Conservation (phyloP, 495 filamentous ascomycete species). For the Aspergillus olivimuriae region DNA sequence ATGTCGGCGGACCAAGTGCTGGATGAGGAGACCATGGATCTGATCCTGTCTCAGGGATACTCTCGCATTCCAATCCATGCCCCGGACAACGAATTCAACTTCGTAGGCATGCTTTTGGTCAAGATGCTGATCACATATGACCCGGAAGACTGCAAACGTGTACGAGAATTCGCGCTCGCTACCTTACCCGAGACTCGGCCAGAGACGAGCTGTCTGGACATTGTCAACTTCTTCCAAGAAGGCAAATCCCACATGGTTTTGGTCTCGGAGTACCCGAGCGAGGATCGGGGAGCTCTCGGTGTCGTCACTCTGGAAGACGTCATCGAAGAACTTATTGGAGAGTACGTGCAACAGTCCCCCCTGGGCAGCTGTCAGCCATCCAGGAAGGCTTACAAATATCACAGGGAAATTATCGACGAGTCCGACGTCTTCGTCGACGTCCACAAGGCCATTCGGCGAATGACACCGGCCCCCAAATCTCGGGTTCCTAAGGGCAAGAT, state of each 20-base stretch:
- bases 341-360: constrained; percentile 51
- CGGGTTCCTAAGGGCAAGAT: constrained; percentile 54
- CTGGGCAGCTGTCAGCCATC: constrained; percentile 12
- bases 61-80: constrained; percentile 92
- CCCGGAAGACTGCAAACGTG: constrained; percentile 79
- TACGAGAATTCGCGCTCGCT: constrained; percentile 84
- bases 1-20: constrained; percentile 89
- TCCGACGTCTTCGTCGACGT: constrained; percentile 97
- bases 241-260: constrained; percentile 99
- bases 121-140: constrained; percentile 99
- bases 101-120: constrained; percentile 94
- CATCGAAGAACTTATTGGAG: constrained; percentile 96
- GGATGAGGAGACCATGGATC: constrained; percentile 87
- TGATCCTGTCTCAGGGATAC: constrained; percentile 86
- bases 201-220: constrained; percentile 93
- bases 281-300: constrained; percentile 81
- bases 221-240: constrained; percentile 99
- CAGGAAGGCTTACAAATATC: neutral
- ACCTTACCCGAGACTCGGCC: constrained; percentile 92
- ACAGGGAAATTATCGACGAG: constrained; percentile 75
- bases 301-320: constrained; percentile 97
- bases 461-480: constrained; percentile 58
- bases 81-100: constrained; percentile 75
- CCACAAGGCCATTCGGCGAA: constrained; percentile 87
- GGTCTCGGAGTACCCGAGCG: constrained; percentile 82